Conservation (phyloP, 495 filamentous ascomycete species). For the Daldinia decipiens region DNA sequence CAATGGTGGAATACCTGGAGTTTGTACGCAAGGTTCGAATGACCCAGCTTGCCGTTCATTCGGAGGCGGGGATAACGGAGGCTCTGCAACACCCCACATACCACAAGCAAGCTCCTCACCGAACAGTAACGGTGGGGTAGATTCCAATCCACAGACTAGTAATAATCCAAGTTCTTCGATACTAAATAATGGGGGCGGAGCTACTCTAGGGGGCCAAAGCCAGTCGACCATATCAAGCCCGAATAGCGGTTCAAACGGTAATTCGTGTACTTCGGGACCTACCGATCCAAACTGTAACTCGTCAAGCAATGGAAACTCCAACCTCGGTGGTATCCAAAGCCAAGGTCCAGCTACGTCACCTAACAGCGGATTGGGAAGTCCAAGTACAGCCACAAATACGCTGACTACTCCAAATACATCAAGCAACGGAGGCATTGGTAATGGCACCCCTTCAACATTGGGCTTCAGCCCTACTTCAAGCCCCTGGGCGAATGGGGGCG, state of each 20-base stretch:
- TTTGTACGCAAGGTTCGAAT: conserved; percentile 29
- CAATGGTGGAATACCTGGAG: conserved; percentile 11
- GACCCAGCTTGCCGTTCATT: conserved; percentile 27
- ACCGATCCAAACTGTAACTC: no score
- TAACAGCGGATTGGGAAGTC: conserved; percentile 8
- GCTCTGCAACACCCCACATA: background rate
- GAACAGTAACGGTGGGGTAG: conserved; percentile 19
- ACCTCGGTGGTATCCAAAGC: conserved; percentile 7
- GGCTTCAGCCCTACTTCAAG: conserved; percentile 16
- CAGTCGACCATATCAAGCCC: conserved; percentile 27
- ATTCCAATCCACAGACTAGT: conserved; percentile 23
- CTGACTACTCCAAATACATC: conserved; percentile 7
- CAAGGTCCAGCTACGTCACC: conserved; percentile 18
- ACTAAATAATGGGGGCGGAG: conserved; percentile 17
- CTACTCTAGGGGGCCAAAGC: conserved; percentile 23
- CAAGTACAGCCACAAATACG: conserved; percentile 12
- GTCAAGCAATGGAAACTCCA: conserved; percentile 8
- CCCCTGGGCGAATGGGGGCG: conserved; percentile 8
- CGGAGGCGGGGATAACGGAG: conserved; percentile 15
- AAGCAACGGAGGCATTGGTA: conserved; percentile 8
- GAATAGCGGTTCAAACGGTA: conserved; percentile 19
- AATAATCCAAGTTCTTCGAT: conserved; percentile 13
- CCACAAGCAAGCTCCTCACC: conserved; percentile 33
- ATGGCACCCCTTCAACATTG: conserved; percentile 8
- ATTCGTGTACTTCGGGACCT: no score